phyloP scores from a whole-genome alignment of 2,329 filamentous ascomycete species.

The Fonsecaea multimorphosa region DNA sequence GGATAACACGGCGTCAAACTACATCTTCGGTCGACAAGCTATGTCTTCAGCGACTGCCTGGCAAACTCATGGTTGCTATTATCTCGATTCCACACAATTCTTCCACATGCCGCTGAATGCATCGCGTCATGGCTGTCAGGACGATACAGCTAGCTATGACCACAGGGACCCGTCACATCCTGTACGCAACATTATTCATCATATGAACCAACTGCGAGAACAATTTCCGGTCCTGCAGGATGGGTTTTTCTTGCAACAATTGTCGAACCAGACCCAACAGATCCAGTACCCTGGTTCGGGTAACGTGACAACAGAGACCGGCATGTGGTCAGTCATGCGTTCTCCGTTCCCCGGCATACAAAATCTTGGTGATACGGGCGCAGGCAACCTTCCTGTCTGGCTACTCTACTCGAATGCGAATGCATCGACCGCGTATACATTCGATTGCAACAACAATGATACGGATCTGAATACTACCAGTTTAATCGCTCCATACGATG shows the following conservation, averaged over 20 bases:
- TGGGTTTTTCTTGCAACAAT: conserved; percentile 60
- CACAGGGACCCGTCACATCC: conserved; percentile 68
- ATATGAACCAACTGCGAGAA: conserved; percentile 66
- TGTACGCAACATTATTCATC: conserved; percentile 65
- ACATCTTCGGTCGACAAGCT: conserved; percentile 68
- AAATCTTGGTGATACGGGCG: conserved; percentile 48
- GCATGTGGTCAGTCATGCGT: conserved; percentile 66
- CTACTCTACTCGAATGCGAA: conserved; percentile 56
- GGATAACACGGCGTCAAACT: conserved; percentile 69
- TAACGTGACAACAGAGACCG: conserved; percentile 60
- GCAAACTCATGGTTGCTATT: conserved; percentile 70
- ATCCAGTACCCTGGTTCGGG: conserved; percentile 60
- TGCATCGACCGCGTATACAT: conserved; percentile 59
- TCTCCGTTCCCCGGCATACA: conserved; percentile 59
- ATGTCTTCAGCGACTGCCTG: conserved; percentile 68
- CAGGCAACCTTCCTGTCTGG: conserved; percentile 52
- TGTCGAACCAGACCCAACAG: conserved; percentile 63
- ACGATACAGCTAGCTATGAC: conserved; percentile 59
- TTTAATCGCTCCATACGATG: conserved; percentile 63
- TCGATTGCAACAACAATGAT: conserved; percentile 61
- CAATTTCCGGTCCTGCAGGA: conserved; percentile 65
- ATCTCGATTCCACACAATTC: conserved; percentile 62
- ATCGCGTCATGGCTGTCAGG: conserved; percentile 58
- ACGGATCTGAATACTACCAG: conserved; percentile 44
- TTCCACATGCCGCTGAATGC: conserved; percentile 63